Evolutionary conservation across 2,329 filamentous ascomycete species (phyloP), one percentile per base, ranked within the genome.

Genomic region (Herpomyces periplanetae): DNA sequence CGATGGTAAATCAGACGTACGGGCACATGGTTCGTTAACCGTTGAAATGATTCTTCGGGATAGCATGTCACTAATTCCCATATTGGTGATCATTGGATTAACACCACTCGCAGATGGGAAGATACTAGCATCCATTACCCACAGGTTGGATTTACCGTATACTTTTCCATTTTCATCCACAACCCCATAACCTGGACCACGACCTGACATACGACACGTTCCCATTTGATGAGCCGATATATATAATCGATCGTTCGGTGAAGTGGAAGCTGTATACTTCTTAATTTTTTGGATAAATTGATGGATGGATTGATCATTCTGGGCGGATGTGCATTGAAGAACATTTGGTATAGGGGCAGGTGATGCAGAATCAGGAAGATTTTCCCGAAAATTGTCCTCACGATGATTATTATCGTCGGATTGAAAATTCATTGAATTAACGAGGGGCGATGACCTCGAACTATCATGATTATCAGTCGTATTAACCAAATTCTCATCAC

Each of bases 171-270:
- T 24, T 0, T 34, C 28, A 27, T 44, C 41, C 3, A 46, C 40
- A 5, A 42, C 43, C 10, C 41, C 38, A n/a, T 34, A 37, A 19
- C 28, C 31, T 14, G 36, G 28, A 11, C 20, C 28, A 1, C 42
- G 41, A 23, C 53, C 54, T n/a, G n/a, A n/a, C 65, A 73, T 75
- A 2, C 61, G 44, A 30, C 60, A 66, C 5, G 54, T 54, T 10
- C 63, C 60, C 64, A 73, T 73, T 40, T 73, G 65, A 36, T 75
- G 65, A 8, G 64, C 65, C n/a, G 55, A 62, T 12, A 45, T 39
- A 29, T 54, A 65, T n/a, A 40, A 33, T 10, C 44, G 41, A 12
- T 45, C 39, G 0, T 51, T 49, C 1, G 37, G 31, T 1, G 45
- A 35, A 5, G 52, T 39, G 1, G 43, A 45, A 22, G 37, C 40